Conservation (phyloP, 306 rosid genomes). For the Mimosa pudica region DNA sequence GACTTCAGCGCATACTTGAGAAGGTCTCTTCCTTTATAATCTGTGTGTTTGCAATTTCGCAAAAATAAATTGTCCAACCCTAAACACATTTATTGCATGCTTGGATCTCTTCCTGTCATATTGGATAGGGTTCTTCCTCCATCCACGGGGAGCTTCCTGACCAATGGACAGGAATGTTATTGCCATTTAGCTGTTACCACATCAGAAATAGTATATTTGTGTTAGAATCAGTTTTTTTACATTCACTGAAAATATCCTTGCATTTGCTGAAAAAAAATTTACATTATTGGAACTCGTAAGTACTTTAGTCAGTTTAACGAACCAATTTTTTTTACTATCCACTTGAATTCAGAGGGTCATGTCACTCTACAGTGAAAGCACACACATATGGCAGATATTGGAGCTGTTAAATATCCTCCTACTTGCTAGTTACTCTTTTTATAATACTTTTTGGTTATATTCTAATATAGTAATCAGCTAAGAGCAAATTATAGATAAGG, state of each 20-base stretch:
- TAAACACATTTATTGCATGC: neutral
- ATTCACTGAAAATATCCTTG: neutral
- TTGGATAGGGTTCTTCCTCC: neutral
- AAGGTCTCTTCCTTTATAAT: slow-evolving; percentile 43
- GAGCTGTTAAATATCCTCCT: slow-evolving; percentile 4
- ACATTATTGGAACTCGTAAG: neutral
- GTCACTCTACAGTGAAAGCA: neutral
- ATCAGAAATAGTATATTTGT: neutral
- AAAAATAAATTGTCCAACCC: neutral
- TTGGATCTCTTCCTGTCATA: slow-evolving; percentile 4
- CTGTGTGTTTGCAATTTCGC: neutral
- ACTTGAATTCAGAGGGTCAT: neutral
- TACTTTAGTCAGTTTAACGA: neutral
- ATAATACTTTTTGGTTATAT: neutral
- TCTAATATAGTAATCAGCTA: slow-evolving; percentile 19
- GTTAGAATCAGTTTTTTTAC: neutral
- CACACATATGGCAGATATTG: neutral
- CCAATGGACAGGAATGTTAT: slow-evolving; percentile 2
- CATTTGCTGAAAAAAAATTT: slow-evolving; percentile 1
- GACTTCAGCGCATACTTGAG: slow-evolving; percentile 75
- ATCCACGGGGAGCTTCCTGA: neutral
- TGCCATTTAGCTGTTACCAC: slow-evolving; percentile 9
- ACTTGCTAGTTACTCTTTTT: neutral
- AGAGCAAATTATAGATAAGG: neutral
- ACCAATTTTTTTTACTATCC: neutral